A percentile compares a stretch with the other conserved stretches of the same genome.
Conservation (phyloP, 108 stramenopile species). For the Fragilariopsis cylindrus region DNA sequence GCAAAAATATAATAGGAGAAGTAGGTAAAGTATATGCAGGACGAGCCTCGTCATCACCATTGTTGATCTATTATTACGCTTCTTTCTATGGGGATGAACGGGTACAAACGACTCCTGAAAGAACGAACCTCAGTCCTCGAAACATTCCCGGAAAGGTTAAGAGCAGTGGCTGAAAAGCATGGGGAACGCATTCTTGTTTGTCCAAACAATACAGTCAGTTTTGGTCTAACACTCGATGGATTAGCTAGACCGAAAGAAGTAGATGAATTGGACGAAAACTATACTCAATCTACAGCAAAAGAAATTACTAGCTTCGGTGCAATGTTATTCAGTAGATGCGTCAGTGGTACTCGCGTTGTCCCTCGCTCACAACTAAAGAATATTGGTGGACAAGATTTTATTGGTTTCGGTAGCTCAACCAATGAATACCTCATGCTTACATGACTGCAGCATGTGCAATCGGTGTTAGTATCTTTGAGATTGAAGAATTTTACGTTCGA, state of each 20-base stretch:
- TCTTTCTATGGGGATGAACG: constrained; percentile 90
- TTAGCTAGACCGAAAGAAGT: constrained; percentile 41
- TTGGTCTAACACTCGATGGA: constrained; percentile 89
- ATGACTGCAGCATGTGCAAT: constrained; percentile 95
- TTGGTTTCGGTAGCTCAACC: constrained; percentile 82
- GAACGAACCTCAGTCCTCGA: constrained; percentile 58
- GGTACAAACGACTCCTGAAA: constrained; percentile 68
- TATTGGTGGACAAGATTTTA: constrained; percentile 69
- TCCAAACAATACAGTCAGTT: constrained; percentile 93
- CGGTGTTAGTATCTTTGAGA: constrained; percentile 75
- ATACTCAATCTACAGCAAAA: constrained; percentile 38
- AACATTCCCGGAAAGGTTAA: constrained; percentile 52
- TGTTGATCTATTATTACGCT: constrained; percentile 97
- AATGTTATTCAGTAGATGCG: constrained; percentile 97
- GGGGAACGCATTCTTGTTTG: constrained; percentile 86
- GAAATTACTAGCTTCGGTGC: constrained; percentile 89
- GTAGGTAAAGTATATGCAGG: constrained; percentile 95
- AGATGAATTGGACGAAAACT: constrained; percentile 37
- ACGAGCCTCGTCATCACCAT: constrained; percentile 91
- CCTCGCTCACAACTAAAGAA: constrained; percentile 53
- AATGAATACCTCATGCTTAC: constrained; percentile 76
- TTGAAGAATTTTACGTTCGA: constrained; percentile 85
- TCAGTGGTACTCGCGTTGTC: constrained; percentile 91
- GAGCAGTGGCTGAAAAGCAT: constrained; percentile 68
- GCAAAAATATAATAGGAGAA: constrained; percentile 61